A percentile compares a stretch with the other conserved stretches of the same genome.
phyloP scores from a whole-genome alignment of 208 protist genomes.

The Trypanosoma caninum region DNA sequence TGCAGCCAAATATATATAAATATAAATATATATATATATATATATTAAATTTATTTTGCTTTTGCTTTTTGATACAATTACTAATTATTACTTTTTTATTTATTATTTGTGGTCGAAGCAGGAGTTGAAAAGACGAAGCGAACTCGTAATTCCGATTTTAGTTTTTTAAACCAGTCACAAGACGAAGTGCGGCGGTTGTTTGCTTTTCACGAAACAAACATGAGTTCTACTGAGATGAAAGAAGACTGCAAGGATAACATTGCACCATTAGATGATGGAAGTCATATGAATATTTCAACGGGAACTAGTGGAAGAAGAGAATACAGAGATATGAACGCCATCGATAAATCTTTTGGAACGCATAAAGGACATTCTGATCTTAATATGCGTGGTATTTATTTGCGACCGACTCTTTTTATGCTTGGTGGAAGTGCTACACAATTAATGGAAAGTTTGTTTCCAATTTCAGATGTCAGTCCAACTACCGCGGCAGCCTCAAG shows the following conservation, averaged over 20 bases:
- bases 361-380: neutral
- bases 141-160: conserved; percentile 1
- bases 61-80: no score
- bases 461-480: no score
- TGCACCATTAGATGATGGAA: neutral
- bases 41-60: no score
- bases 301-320: neutral
- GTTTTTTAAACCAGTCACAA: neutral
- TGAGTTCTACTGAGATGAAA: neutral
- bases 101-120: neutral
- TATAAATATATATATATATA: no score
- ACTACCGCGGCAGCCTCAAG: no score
- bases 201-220: neutral
- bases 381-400: conserved; percentile 15
- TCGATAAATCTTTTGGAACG: no score
- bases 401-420: conserved; percentile 23
- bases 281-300: no score
- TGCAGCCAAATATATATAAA: no score
- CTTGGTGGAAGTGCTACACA: conserved; percentile 16
- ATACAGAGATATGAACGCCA: no score
- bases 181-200: neutral
- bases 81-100: neutral
- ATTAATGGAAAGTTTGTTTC: conserved; percentile 10
- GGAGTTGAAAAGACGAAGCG: conserved; percentile 16
- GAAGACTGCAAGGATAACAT: neutral